Percentiles rank a stretch among this genome's conserved stretches.
Evolutionary conservation across 495 filamentous ascomycete genomes (phyloP).

Genomic region (Clavariopsis aquatica): DNA sequence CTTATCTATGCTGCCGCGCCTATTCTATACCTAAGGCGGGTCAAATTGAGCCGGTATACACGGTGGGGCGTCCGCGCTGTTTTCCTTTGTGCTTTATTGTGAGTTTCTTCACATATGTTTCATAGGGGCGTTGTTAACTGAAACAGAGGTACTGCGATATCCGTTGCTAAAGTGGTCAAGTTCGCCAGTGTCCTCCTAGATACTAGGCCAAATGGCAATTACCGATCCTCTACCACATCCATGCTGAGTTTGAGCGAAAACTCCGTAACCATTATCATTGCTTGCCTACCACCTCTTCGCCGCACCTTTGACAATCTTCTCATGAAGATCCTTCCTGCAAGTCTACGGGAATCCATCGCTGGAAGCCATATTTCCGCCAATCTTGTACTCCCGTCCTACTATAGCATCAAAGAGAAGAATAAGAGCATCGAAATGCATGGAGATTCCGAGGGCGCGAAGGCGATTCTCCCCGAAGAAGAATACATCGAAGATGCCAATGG

Average conservation of each 20-base stretch:
- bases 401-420: background rate
- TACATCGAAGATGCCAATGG: constrained; percentile 1
- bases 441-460: background rate
- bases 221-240: background rate
- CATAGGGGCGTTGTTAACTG: background rate
- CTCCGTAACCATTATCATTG: constrained; percentile 3
- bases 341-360: background rate
- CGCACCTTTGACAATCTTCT: constrained; percentile 6
- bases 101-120: background rate
- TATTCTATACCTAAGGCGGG: background rate
- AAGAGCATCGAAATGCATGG: background rate
- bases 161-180: background rate
- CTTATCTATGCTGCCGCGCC: constrained; percentile 1
- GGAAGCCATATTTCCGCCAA: background rate
- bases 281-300: constrained; percentile 1
- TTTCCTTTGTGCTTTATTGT: background rate
- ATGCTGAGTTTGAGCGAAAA: constrained; percentile 1
- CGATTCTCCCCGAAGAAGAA: background rate
- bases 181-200: background rate
- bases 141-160: background rate
- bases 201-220: background rate
- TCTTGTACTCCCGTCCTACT: background rate
- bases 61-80: constrained; percentile 2
- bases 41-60: background rate
- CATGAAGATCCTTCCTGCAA: background rate